phyloP scores from a whole-genome alignment of 345 rosid genomes.

The Balakata baccata region DNA sequence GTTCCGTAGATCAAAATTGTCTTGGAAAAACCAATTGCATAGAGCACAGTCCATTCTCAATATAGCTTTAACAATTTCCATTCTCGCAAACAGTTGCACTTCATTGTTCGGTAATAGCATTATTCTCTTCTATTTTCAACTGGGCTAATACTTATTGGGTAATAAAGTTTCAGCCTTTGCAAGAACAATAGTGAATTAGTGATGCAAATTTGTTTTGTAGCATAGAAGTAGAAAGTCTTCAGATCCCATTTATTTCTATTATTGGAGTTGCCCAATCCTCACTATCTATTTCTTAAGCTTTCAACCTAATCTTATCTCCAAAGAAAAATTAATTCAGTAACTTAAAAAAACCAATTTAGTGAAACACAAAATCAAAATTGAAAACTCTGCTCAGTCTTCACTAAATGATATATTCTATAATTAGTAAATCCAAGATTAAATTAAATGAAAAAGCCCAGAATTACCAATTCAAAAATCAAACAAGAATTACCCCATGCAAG shows the following conservation, averaged over 20 bases:
- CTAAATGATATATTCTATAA: neutral
- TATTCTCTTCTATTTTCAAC: neutral
- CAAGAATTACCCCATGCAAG: constrained; percentile 48
- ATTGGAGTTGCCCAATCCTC: neutral
- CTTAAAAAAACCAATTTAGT: neutral
- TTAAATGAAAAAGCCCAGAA: neutral
- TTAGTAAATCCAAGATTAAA: neutral
- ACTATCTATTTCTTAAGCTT: neutral
- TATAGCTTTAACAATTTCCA: neutral
- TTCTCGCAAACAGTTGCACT: neutral
- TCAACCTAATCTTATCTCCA: neutral
- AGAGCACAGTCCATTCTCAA: neutral
- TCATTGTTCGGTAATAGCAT: neutral
- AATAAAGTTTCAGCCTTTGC: neutral
- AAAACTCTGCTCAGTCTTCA: neutral
- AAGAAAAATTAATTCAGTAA: neutral
- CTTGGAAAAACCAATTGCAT: neutral
- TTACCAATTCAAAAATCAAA: neutral
- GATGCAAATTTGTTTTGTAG: neutral
- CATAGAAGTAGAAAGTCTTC: neutral
- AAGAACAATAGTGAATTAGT: neutral
- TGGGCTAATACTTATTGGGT: neutral
- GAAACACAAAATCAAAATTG: neutral
- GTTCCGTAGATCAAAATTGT: neutral
- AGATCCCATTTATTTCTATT: neutral